These are phyloP conservation scores for Saturnispora bothae DNA, from an alignment of 805 yeast species.

Conservation along the genomic window DNA sequence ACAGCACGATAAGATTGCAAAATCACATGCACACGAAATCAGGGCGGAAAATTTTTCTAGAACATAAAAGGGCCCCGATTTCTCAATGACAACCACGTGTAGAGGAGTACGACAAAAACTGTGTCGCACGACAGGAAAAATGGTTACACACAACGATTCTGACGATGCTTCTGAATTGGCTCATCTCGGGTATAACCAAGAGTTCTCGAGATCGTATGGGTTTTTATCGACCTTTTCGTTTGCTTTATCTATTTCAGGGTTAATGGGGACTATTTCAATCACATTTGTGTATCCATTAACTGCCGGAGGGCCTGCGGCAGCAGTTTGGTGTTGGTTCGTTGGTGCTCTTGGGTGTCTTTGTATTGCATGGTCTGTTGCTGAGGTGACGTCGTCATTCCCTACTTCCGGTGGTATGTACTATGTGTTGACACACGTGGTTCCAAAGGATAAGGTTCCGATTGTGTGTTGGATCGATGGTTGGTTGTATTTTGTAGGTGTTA, in stretches of 20 bases:
- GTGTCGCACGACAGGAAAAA: too few species aligned
- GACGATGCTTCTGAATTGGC: slow-evolving; percentile 27
- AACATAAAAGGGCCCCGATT: background rate
- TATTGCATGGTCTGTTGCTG: slow-evolving; percentile 42
- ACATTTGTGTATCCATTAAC: slow-evolving; percentile 37
- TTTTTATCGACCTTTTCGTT: slow-evolving; percentile 53
- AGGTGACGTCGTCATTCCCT: slow-evolving; percentile 41
- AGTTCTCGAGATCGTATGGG: slow-evolving; percentile 46
- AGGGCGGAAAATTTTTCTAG: background rate
- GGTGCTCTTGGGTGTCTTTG: slow-evolving; percentile 43
- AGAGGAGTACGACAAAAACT: too few species aligned
- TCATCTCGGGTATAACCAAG: slow-evolving; percentile 51
- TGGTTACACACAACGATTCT: background rate
- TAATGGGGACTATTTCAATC: slow-evolving; percentile 52
- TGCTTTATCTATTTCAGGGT: slow-evolving; percentile 55
- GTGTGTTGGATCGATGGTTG: slow-evolving; percentile 47
- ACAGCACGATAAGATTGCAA: too few species aligned
- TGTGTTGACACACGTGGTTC: slow-evolving; percentile 38
- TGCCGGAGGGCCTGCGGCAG: slow-evolving; percentile 54
- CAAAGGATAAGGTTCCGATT: slow-evolving; percentile 38
- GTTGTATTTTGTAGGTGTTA: slow-evolving; percentile 38
- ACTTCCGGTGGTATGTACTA: slow-evolving; percentile 45
- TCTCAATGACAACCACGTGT: too few species aligned
- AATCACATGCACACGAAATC: background rate
- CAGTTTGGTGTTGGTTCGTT: slow-evolving; percentile 53